phyloP scores from a whole-genome alignment of 2,329 filamentous ascomycete genomes.

The Geoglossum cookeanum region DNA sequence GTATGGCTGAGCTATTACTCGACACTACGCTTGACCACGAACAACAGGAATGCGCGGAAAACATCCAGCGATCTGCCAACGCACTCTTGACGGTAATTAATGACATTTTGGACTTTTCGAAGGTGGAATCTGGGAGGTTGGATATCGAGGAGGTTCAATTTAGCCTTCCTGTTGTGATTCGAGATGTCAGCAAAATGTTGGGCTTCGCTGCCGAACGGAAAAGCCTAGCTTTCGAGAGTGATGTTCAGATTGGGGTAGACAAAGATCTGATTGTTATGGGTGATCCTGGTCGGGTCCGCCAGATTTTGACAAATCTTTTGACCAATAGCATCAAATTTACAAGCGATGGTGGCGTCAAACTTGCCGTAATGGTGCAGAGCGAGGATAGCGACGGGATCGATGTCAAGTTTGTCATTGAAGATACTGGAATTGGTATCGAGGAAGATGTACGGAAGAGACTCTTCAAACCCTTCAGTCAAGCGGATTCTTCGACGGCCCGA shows the following conservation, averaged over 20 bases:
- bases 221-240: constrained; percentile 31
- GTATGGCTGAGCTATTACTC: constrained; percentile 42
- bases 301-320: constrained; percentile 55
- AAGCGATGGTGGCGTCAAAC: constrained; percentile 66
- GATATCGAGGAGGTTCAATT: constrained; percentile 50
- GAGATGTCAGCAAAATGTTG: constrained; percentile 46
- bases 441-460: constrained; percentile 65
- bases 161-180: constrained; percentile 47
- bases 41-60: constrained; percentile 43
- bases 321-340: constrained; percentile 93
- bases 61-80: constrained; percentile 43
- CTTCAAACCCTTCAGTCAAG: constrained; percentile 84
- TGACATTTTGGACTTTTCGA: constrained; percentile 32
- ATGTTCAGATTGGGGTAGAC: neutral
- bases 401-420: constrained; percentile 68
- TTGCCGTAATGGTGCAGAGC: constrained; percentile 52
- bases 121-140: constrained; percentile 34
- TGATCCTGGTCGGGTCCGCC: constrained; percentile 46
- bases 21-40: constrained; percentile 34
- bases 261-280: constrained; percentile 34
- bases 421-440: constrained; percentile 87
- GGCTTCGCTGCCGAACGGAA: constrained; percentile 43
- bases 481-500: constrained; percentile 72
- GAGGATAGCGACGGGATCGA: constrained; percentile 53
- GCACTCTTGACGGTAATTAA: constrained; percentile 33